A percentile compares a stretch with the other conserved stretches of the same genome.
Evolutionary conservation across 768 basidiomycete species (phyloP).

Genomic region (Naganishia vishniacii): DNA sequence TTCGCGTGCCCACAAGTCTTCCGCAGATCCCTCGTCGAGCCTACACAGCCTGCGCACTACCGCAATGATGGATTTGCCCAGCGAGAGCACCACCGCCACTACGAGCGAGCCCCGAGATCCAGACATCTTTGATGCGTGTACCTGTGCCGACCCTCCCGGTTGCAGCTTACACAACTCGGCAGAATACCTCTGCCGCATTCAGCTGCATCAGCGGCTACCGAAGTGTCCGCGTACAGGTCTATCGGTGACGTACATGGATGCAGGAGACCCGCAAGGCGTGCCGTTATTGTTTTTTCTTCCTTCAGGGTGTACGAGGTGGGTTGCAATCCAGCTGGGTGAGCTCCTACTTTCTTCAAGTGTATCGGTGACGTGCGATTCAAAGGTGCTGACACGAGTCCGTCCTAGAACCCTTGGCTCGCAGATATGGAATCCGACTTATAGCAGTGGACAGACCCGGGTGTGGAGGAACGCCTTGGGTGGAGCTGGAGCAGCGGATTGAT

Average conservation of each 20-base stretch:
- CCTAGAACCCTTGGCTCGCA: constrained; percentile 36
- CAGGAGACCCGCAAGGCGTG: constrained; percentile 38
- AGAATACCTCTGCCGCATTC: constrained; percentile 31
- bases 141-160: background rate
- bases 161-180: constrained; percentile 8
- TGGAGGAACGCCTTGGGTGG: constrained; percentile 36
- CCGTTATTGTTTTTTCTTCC: constrained; percentile 37
- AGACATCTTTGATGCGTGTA: constrained; percentile 12
- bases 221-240: constrained; percentile 37
- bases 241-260: constrained; percentile 37
- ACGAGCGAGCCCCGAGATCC: background rate
- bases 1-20: too few species aligned
- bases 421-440: constrained; percentile 38
- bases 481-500: constrained; percentile 34
- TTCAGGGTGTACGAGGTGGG: constrained; percentile 39
- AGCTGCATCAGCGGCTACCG: constrained; percentile 33
- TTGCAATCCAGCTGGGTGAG: constrained; percentile 27
- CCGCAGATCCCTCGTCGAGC: too few species aligned
- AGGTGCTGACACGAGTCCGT: too few species aligned
- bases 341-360: background rate
- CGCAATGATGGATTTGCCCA: constrained; percentile 7
- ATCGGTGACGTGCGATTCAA: background rate
- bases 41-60: too few species aligned
- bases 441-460: constrained; percentile 41
- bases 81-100: background rate